A percentile compares a stretch with the other conserved stretches of the same genome.
Evolutionary conservation across 331 rosid genomes (phyloP).

Genomic region (Pyracantha coccinea): DNA sequence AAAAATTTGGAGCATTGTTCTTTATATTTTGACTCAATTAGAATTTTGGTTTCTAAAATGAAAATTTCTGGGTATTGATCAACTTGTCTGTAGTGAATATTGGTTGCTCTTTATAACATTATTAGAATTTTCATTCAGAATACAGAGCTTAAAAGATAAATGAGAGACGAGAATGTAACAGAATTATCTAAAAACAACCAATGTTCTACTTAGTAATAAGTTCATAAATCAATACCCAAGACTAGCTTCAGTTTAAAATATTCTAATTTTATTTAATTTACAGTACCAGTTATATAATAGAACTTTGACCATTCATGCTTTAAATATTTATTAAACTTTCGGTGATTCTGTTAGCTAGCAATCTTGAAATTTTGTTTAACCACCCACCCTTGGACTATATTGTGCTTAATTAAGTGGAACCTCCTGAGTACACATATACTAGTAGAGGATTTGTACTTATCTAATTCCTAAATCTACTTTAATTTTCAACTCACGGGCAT

Average conservation of each 20-base stretch:
- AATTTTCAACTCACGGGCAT: too few relatives aligned
- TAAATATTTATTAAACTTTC: background rate
- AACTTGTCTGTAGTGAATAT: background rate
- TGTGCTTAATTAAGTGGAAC: background rate
- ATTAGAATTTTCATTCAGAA: too few relatives aligned
- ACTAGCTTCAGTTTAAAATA: background rate
- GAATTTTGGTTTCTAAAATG: background rate
- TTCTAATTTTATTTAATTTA: background rate
- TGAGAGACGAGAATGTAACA: too few relatives aligned
- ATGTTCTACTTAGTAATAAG: too few relatives aligned
- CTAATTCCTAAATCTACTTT: background rate
- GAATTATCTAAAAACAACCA: background rate
- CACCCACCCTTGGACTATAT: background rate
- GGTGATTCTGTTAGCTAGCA: background rate
- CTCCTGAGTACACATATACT: background rate
- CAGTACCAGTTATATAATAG: background rate
- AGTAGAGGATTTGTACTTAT: background rate
- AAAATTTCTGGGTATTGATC: too few relatives aligned
- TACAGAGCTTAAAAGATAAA: background rate
- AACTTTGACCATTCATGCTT: background rate
- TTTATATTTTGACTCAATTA: background rate
- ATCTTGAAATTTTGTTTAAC: background rate
- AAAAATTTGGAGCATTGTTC: background rate
- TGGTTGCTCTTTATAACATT: background rate
- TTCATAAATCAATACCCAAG: background rate